These are phyloP conservation scores for Neofusicoccum ribis DNA, from an alignment of 2,329 filamentous ascomycete genomes.

Conservation along the genomic window DNA sequence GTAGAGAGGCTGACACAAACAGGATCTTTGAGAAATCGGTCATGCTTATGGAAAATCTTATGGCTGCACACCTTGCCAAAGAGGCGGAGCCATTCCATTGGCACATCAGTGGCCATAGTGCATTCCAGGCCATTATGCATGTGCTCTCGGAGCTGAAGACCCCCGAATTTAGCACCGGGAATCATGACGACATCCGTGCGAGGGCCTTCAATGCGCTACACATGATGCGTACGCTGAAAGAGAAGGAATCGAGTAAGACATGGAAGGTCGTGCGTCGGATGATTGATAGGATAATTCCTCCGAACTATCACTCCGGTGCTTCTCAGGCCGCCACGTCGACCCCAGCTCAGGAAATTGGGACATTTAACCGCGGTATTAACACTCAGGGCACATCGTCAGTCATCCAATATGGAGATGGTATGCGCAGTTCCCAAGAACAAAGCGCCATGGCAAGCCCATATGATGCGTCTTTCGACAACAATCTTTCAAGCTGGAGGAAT, in stretches of 20 bases:
- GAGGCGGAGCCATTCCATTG: slow-evolving; percentile 39
- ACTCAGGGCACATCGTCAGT: background rate
- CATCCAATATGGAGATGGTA: too few species aligned
- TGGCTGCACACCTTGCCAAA: slow-evolving; percentile 29
- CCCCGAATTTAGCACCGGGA: slow-evolving; percentile 34
- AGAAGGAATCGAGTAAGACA: slow-evolving; percentile 33
- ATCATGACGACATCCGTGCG: slow-evolving; percentile 13
- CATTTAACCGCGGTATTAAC: background rate
- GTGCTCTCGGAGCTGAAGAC: slow-evolving; percentile 39
- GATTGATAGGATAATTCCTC: slow-evolving; percentile 37
- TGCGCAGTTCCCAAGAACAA: too few species aligned
- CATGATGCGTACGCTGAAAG: slow-evolving; percentile 32
- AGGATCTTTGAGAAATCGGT: slow-evolving; percentile 1
- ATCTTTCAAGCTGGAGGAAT: too few species aligned
- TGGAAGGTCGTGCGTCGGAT: slow-evolving; percentile 39
- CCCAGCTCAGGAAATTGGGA: too few species aligned
- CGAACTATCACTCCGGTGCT: background rate
- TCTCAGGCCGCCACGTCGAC: background rate
- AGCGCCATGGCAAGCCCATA: too few species aligned
- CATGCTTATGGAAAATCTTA: slow-evolving; percentile 19
- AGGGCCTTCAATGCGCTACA: slow-evolving; percentile 33
- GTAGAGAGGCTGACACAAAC: background rate
- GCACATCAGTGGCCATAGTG: slow-evolving; percentile 33
- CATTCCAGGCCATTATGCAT: slow-evolving; percentile 34
- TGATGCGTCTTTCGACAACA: too few species aligned